Evolutionary conservation across 1,284 basidiomycete genomes (phyloP), one percentile per base, ranked within the genome.

Genomic region (Ustilago lituana): DNA sequence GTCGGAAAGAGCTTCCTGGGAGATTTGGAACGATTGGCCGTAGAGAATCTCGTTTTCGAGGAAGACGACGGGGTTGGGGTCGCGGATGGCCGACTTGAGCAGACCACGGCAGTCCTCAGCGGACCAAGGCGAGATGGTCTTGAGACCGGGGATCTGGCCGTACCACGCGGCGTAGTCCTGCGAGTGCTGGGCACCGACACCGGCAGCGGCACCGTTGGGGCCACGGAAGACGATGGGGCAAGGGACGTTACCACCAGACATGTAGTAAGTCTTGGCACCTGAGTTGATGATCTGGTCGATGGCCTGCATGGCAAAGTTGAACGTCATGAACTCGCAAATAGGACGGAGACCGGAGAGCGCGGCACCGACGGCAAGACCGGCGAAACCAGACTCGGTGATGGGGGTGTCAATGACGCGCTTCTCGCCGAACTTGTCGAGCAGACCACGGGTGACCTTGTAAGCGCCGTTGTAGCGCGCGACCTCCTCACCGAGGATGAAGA

Each of bases 231-330:
- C 94, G 73, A 99, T 91, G 26, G 96, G 94, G 86, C 95, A 98
- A 12, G 93, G 91, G 4, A 96, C 93, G 81, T 94, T 96, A 74
- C 96, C 96, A 67, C 94, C 96, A 40, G 94, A 98, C 96, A 99
- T 99, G 89, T 99, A 99, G 86, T 97, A 94, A 11, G 96, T 98
- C 87, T 98, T 99, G 75, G 92, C 96, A 62, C 91, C 96, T n/a
- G 94, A 98, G 89, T 99, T 99, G 84, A 99, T 92, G 74, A 99
- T 98, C 84, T 99, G 96, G 85, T 99, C 96, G 83, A 99, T 98
- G 67, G 95, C 94, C 85, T 88, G 85, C 83, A 78, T 80, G 54
- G 67, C 72, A 56, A 74, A 73, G 74, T 82, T 82, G 75, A 93
- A 95, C 10, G 93, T 96, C 93, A 96, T 99, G 87, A 99, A 99